A percentile compares a stretch with the other conserved stretches of the same genome.
phyloP scores from a whole-genome alignment of 768 basidiomycete species.

The Coprinellus micaceus region DNA sequence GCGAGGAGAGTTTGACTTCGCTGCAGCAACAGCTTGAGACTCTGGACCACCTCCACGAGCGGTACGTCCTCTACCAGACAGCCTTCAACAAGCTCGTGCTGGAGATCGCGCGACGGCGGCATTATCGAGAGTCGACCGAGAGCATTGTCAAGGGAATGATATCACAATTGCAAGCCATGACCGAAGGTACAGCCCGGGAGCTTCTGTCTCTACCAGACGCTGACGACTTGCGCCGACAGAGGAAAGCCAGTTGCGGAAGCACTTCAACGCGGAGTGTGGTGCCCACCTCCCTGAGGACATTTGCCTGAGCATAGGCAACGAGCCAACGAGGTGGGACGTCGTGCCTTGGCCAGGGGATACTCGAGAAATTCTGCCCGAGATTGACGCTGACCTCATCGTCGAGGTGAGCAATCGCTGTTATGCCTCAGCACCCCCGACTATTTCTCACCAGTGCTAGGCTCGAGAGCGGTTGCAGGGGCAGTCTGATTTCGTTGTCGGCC shows the following conservation, averaged over 20 bases:
- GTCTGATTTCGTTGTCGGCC: slow-evolving; percentile 4
- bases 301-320: slow-evolving; percentile 71
- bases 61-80: slow-evolving; percentile 64
- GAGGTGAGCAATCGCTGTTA: slow-evolving; percentile 36
- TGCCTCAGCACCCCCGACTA: background rate
- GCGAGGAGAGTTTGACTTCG: slow-evolving; percentile 47
- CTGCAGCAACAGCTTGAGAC: slow-evolving; percentile 61
- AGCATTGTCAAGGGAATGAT: slow-evolving; percentile 64
- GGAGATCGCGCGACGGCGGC: slow-evolving; percentile 66
- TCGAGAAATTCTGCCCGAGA: slow-evolving; percentile 57
- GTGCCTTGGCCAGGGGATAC: slow-evolving; percentile 52
- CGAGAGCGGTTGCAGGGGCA: background rate
- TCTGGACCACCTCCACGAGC: slow-evolving; percentile 61
- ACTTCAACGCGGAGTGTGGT: slow-evolving; percentile 73
- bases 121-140: slow-evolving; percentile 64
- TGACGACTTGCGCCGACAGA: slow-evolving; percentile 40
- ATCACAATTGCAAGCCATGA: slow-evolving; percentile 59
- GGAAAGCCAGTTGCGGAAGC: slow-evolving; percentile 59
- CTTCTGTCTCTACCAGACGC: background rate
- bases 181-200: slow-evolving; percentile 47
- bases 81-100: slow-evolving; percentile 72
- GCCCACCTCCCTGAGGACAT: slow-evolving; percentile 74
- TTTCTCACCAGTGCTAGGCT: slow-evolving; percentile 1
- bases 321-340: slow-evolving; percentile 72
- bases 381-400: slow-evolving; percentile 54